Base-by-base conservation (phyloP, 2,329 filamentous ascomycete species). In the Cladophialophora exuberans region DNA sequence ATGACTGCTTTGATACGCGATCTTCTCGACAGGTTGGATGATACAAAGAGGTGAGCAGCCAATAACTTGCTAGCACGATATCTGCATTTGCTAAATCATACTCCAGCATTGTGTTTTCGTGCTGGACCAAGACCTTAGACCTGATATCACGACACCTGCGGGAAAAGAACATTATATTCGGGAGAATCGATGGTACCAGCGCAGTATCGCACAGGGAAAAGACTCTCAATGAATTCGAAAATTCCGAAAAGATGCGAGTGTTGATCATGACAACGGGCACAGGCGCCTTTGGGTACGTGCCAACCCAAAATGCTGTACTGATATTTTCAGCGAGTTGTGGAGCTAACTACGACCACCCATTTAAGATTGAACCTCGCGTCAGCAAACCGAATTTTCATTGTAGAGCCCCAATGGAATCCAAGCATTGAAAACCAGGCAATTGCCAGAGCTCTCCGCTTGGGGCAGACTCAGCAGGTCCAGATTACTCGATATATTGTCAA, bases 351-450 rank as follows among this genome's bases (percentile, higher is more conserved):
- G n/a, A n/a, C n/a, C n/a, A n/a, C 13, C 15, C 22, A 36, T 17
- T 11, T 77, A 11, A 42, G 77, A 7, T 55, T 82, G 0, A 80
- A 81, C n/a, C 67, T 82, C 2, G 73, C 76, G 0, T 70, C 69
- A 0, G 79, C 79, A 0, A 79, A 75, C 38, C 70, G 74, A 0
- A 73, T 83, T 0, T 79, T 78, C 54, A 74, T 83, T 2, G 66
- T 82, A 0, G 80, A 83, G 45, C 73, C 77, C 0, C 80, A 83
- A 22, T 83, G 79, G 79, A 83, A 82, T 33, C 79, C 79, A 0
- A 75, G 72, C 2, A 73, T 80, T 0, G 80, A 82, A 54, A 73
- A 72, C 10, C 80, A 83, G 51, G 80, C 79, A 0, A 74, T 83
- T 10, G 78, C 72, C 0, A 68, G 79, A 9, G 77, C 76, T 0